A percentile compares a stretch with the other conserved stretches of the same genome.
These are phyloP conservation scores for Tolypocladium tropicale DNA, from an alignment of 2,329 filamentous ascomycete genomes.

Conservation along the genomic window DNA sequence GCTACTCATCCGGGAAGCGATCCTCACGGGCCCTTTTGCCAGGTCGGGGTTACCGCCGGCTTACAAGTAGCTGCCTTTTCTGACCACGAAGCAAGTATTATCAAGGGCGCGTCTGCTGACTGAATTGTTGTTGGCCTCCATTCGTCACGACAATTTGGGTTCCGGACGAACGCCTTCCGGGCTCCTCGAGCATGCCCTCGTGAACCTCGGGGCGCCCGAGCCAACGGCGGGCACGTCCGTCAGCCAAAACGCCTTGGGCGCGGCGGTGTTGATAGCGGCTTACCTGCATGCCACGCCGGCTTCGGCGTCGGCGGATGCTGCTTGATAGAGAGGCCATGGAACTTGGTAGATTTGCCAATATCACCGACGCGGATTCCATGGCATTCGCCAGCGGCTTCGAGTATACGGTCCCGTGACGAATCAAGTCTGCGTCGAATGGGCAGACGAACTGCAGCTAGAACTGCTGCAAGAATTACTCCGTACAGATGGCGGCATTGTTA, in stretches of 20 bases:
- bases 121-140: background rate
- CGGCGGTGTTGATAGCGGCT: background rate
- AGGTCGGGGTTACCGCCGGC: background rate
- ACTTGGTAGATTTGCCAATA: no score
- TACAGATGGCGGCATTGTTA: background rate
- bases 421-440: background rate
- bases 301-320: background rate
- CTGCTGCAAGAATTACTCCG: background rate
- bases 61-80: background rate
- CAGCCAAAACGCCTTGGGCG: background rate
- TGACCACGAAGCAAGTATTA: background rate
- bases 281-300: background rate
- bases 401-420: background rate
- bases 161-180: background rate
- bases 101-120: background rate
- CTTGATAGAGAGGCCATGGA: background rate
- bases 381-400: background rate
- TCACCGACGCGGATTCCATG: background rate
- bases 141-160: background rate
- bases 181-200: background rate
- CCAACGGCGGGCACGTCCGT: background rate
- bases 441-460: background rate
- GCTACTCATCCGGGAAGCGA: background rate
- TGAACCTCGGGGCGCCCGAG: background rate
- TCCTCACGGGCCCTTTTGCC: background rate